These are phyloP conservation scores for Neofusicoccum cordaticola DNA, from an alignment of 2,329 filamentous ascomycete genomes.

Conservation along the genomic window DNA sequence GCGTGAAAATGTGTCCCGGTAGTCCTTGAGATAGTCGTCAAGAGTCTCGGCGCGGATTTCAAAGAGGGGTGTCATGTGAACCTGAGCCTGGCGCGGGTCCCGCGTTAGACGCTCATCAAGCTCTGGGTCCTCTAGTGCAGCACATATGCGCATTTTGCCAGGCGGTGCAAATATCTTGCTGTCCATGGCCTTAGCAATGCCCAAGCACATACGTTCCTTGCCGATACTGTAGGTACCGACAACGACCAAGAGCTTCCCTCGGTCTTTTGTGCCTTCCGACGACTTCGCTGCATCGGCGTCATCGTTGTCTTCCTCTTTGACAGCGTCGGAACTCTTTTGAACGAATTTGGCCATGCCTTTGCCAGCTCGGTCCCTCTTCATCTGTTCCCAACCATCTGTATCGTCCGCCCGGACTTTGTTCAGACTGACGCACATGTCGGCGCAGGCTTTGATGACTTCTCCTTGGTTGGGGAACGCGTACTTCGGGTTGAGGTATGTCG, in stretches of 20 bases:
- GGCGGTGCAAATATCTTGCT: constrained; percentile 88
- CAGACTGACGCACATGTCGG: constrained; percentile 78
- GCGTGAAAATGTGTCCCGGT: constrained; percentile 77
- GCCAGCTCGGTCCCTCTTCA: constrained; percentile 54
- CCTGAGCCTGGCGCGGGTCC: constrained; percentile 80
- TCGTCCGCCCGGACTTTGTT: constrained; percentile 63
- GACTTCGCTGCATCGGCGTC: constrained; percentile 32
- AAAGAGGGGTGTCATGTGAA: constrained; percentile 96
- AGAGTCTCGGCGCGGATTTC: constrained; percentile 90
- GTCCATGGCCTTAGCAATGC: constrained; percentile 79
- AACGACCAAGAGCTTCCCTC: constrained; percentile 77
- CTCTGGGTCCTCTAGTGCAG: constrained; percentile 81
- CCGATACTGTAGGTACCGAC: constrained; percentile 98
- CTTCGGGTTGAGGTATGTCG: constrained; percentile 91
- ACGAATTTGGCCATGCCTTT: constrained; percentile 64
- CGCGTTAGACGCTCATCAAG: constrained; percentile 73
- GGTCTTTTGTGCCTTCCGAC: constrained; percentile 33
- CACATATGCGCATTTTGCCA: constrained; percentile 78
- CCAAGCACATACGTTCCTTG: constrained; percentile 92
- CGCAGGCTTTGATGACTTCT: constrained; percentile 82
- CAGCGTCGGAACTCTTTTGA: constrained; percentile 41
- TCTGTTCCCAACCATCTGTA: constrained; percentile 55
- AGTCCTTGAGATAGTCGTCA: constrained; percentile 78
- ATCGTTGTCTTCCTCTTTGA: constrained; percentile 20
- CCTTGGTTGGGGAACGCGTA: constrained; percentile 91